Conservation (phyloP, 495 filamentous ascomycete species). For the Podospora sp. region DNA sequence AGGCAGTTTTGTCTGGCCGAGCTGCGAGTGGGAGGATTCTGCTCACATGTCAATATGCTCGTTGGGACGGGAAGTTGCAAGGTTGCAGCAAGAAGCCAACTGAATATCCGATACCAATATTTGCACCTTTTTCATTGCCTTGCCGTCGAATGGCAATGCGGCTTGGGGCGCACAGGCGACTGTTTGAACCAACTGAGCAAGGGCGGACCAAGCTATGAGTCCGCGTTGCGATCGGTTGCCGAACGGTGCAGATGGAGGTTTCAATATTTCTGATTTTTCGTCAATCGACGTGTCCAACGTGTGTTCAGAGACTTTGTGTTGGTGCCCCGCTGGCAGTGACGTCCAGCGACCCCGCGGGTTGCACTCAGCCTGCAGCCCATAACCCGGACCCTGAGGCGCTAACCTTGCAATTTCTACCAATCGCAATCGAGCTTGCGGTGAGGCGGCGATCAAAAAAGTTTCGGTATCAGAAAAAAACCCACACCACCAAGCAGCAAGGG, state of each 20-base stretch:
- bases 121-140: neutral
- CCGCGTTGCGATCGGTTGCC: neutral
- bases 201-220: neutral
- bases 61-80: neutral
- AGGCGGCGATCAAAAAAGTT: constrained; percentile 8
- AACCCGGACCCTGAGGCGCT: neutral
- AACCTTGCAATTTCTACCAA: constrained; percentile 6
- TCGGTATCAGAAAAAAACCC: neutral
- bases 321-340: neutral
- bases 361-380: neutral
- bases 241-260: neutral
- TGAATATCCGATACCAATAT: neutral
- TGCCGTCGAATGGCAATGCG: neutral
- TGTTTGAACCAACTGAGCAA: neutral
- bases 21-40: neutral
- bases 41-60: neutral
- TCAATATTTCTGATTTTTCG: neutral
- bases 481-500: neutral
- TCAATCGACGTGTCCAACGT: neutral
- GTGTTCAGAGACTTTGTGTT: neutral
- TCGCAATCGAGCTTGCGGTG: constrained; percentile 3
- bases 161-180: neutral
- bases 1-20: neutral
- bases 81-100: neutral
- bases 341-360: neutral